Conservation (phyloP, 176 grass and related monocot species). For the Otatea glauca region DNA sequence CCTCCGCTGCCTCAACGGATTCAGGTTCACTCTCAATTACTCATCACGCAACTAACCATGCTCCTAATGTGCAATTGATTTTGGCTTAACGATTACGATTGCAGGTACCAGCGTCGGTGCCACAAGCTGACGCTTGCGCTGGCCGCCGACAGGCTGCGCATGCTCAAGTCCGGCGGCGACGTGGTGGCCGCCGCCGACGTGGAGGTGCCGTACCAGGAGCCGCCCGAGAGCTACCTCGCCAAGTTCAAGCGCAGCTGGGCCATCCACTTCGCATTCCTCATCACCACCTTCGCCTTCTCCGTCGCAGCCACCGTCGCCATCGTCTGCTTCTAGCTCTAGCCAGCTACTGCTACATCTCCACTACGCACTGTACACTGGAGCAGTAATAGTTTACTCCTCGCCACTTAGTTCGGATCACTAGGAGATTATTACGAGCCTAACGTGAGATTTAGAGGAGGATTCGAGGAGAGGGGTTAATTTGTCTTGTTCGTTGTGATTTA, state of each 20-base stretch:
- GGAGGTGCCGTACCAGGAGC: slow-evolving; percentile 92
- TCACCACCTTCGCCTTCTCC: slow-evolving; percentile 86
- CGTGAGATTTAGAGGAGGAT: neutral
- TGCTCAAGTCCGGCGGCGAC: slow-evolving; percentile 58
- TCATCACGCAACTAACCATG: neutral
- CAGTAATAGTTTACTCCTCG: neutral
- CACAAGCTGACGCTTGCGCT: slow-evolving; percentile 95
- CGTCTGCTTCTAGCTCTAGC: slow-evolving; percentile 69
- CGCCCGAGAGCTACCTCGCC: slow-evolving; percentile 77
- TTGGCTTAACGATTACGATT: neutral
- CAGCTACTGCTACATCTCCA: neutral
- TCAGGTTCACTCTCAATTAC: slow-evolving; percentile 1
- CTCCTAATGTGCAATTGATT: no score
- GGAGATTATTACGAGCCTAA: neutral
- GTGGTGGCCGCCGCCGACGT: slow-evolving; percentile 64
- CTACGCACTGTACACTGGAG: neutral
- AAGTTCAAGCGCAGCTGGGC: slow-evolving; percentile 96
- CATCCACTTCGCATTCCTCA: slow-evolving; percentile 76
- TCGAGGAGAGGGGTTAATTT: neutral
- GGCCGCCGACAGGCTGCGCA: slow-evolving; percentile 74
- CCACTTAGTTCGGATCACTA: neutral
- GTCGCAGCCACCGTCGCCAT: slow-evolving; percentile 68
- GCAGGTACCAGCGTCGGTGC: slow-evolving; percentile 89
- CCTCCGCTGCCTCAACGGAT: slow-evolving; percentile 93
- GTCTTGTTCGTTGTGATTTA: neutral